Evolutionary conservation across 176 grass and related monocot genomes (phyloP).

Genomic region (Eleusine coracana): DNA sequence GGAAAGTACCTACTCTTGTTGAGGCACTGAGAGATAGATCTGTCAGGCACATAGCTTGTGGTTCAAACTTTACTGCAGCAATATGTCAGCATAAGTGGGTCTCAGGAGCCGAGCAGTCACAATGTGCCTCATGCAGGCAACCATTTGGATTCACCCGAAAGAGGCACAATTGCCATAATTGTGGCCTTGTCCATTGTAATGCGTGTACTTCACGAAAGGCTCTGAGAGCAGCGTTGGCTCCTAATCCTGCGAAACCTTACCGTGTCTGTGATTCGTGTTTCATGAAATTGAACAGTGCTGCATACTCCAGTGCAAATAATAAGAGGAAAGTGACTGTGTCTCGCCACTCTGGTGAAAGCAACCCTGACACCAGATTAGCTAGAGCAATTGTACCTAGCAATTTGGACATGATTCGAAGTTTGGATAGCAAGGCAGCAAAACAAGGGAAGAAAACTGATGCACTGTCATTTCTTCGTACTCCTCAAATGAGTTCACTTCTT

Average conservation of each 20-base stretch:
- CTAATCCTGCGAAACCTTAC: conserved; percentile 89
- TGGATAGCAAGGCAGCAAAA: conserved; percentile 76
- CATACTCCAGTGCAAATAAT: conserved; percentile 54
- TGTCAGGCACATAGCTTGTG: conserved; percentile 85
- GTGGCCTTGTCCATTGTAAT: conserved; percentile 89
- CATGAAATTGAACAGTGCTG: conserved; percentile 74
- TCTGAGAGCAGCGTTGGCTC: conserved; percentile 71
- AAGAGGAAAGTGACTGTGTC: conserved; percentile 63
- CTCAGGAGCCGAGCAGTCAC: conserved; percentile 72
- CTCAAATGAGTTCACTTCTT: conserved; percentile 77
- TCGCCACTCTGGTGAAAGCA: conserved; percentile 65
- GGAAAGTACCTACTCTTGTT: conserved; percentile 83
- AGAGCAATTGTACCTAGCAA: conserved; percentile 70
- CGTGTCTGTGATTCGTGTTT: conserved; percentile 98
- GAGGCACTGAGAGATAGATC: conserved; percentile 83
- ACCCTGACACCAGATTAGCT: conserved; percentile 56
- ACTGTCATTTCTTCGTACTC: conserved; percentile 56
- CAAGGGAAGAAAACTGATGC: conserved; percentile 67
- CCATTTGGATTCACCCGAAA: conserved; percentile 96
- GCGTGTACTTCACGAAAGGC: conserved; percentile 76
- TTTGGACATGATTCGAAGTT: conserved; percentile 84
- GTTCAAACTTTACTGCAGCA: conserved; percentile 87
- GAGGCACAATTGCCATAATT: conserved; percentile 93
- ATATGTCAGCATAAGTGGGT: conserved; percentile 94
- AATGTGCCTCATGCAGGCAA: conserved; percentile 78